A percentile compares a stretch with the other conserved stretches of the same genome.
phyloP scores from a whole-genome alignment of 2,329 filamentous ascomycete genomes.

The Hypomyces perniciosus region DNA sequence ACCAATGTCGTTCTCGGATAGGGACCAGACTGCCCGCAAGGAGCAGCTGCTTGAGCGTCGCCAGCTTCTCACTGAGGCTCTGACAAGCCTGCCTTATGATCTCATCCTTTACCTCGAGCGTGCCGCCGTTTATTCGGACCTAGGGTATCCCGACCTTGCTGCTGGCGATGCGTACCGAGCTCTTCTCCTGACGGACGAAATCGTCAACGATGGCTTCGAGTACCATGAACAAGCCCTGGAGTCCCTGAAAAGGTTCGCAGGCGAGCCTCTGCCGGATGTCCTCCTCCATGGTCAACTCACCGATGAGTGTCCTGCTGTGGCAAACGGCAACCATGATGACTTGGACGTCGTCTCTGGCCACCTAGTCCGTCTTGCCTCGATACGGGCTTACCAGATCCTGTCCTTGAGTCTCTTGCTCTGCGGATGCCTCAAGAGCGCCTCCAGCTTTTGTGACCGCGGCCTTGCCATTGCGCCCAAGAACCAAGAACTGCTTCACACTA shows the following conservation, averaged over 20 bases:
- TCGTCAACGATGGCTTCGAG: slow-evolving; percentile 72
- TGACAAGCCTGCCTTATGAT: slow-evolving; percentile 52
- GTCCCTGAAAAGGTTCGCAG: slow-evolving; percentile 35
- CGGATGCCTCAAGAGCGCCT: slow-evolving; percentile 63
- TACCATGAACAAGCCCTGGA: slow-evolving; percentile 65
- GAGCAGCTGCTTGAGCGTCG: slow-evolving; percentile 48
- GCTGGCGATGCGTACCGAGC: slow-evolving; percentile 86
- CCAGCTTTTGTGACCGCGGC: slow-evolving; percentile 59
- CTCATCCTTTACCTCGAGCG: slow-evolving; percentile 61
- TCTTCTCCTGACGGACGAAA: slow-evolving; percentile 78
- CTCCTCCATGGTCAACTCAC: slow-evolving; percentile 40
- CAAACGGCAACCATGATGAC: slow-evolving; percentile 28
- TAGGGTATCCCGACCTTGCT: slow-evolving; percentile 86
- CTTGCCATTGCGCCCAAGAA: slow-evolving; percentile 50
- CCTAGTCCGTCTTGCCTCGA: slow-evolving; percentile 45
- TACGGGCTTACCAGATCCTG: slow-evolving; percentile 54
- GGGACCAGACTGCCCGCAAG: slow-evolving; percentile 32
- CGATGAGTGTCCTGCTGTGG: slow-evolving; percentile 27
- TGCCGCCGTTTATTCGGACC: slow-evolving; percentile 61
- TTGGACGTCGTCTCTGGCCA: slow-evolving; percentile 29
- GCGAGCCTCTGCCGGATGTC: slow-evolving; percentile 36
- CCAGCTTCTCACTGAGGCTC: slow-evolving; percentile 48
- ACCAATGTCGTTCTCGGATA: slow-evolving; percentile 21
- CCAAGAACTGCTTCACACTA: slow-evolving; percentile 48
- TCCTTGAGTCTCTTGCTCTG: slow-evolving; percentile 55